Percentiles rank a stretch among this genome's conserved stretches.
phyloP scores from a whole-genome alignment of 768 basidiomycete species.

The Tylopilus vinaceipallidus region DNA sequence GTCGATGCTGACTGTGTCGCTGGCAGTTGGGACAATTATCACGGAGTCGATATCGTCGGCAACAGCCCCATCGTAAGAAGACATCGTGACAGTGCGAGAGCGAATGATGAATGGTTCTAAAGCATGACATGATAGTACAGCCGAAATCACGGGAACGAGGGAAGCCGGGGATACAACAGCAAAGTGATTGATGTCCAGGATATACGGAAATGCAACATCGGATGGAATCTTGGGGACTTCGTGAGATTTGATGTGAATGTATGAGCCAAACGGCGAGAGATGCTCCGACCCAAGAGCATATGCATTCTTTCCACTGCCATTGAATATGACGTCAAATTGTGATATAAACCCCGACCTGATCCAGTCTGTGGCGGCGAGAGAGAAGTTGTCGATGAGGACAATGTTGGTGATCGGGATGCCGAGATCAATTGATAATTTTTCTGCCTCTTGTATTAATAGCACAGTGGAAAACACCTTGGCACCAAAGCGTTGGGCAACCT shows the following conservation, averaged over 20 bases:
- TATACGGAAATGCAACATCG: conserved; percentile 14
- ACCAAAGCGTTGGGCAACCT: conserved; percentile 22
- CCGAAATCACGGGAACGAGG: conserved; percentile 17
- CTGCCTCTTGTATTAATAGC: conserved; percentile 11
- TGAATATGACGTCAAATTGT: conserved; percentile 27
- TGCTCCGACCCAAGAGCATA: conserved; percentile 18
- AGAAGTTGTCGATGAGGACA: conserved; percentile 11
- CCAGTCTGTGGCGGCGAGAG: conserved; percentile 9
- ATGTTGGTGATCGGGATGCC: conserved; percentile 12
- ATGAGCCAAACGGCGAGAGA: conserved; percentile 26
- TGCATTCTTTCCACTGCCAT: conserved; percentile 12
- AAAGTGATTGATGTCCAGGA: conserved; percentile 24
- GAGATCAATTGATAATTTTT: conserved; percentile 11
- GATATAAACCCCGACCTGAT: conserved; percentile 11
- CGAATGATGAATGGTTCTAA: conserved; percentile 11
- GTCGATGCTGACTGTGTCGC: conserved; percentile 18
- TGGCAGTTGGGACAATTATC: conserved; percentile 17
- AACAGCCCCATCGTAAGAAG: conserved; percentile 3
- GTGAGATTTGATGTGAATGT: conserved; percentile 23
- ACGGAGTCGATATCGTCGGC: conserved; percentile 8
- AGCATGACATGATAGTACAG: conserved; percentile 20
- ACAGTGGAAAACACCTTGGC: conserved; percentile 25
- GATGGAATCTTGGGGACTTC: conserved; percentile 16
- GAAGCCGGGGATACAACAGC: conserved; percentile 18
- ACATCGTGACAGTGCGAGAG: conserved; percentile 12